Evolutionary conservation across 1,139 yeast species (phyloP), one percentile per base, ranked within the genome.

Genomic region (Nakaseomyces bracarensis): DNA sequence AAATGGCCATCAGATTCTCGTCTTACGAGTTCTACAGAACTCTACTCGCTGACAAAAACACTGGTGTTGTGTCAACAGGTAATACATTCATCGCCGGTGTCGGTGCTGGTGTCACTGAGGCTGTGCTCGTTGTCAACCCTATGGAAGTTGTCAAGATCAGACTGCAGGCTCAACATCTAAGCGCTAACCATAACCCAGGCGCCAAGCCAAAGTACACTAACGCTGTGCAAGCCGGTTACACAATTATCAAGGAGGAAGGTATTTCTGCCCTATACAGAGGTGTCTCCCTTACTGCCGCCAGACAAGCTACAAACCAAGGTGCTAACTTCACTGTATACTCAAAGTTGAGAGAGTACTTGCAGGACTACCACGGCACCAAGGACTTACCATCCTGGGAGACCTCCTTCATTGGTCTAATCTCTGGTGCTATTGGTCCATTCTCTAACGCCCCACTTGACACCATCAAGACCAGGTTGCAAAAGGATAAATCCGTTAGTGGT

Each of bases 231-330:
- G 93, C 95, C 42, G 80, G 86, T 33, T 81, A 80, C 60, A 71
- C 87, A 36, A 84, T 91, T 56, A 75, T 82, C 50, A 82, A 76
- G 57, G 96, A 89, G 66, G 98, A 91, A 70, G 98, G 98, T 39
- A 71, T 85, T 57, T 73, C 76, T 42, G 85, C 96, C 11, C 69
- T 91, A 48, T 91, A 91, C 72, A 75, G 96, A 63, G 98, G 98
- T 63, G 97, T 91, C 31, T 77, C 93, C 2, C 75, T 91, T 58
- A 91, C 98, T 26, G 96, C 96, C 39, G 95, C 95, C 19, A 81
- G 98, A 70, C 98, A 91, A 66, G 97, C 97, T 27, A 82, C 95
- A 47, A 91, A 91, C 71, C 98, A 91, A 68, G 98, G 97, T 70
- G 97, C 94, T 41, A 91, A 91, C 68, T 91, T 91, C 67, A 89